These are phyloP conservation scores for Penicillium oxalicum DNA, from an alignment of 2,329 filamentous ascomycete genomes.

Conservation along the genomic window DNA sequence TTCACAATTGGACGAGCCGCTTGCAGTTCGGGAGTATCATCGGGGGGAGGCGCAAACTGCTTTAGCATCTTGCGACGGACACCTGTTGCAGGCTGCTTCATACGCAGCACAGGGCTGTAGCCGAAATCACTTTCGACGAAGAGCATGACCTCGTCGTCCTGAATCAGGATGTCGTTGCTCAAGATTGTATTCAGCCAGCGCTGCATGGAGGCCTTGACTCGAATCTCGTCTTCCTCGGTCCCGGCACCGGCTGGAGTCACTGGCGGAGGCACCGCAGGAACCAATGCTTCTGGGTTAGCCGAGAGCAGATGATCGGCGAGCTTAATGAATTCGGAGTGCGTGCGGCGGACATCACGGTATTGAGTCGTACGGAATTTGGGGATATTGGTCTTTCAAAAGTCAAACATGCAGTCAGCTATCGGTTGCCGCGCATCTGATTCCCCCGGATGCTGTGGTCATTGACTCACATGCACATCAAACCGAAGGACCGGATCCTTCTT, in stretches of 20 bases:
- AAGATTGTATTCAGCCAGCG: constrained; percentile 94
- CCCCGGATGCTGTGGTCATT: background rate
- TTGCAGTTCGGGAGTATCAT: constrained; percentile 91
- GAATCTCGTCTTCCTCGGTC: constrained; percentile 87
- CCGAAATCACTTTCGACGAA: constrained; percentile 99
- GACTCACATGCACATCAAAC: constrained; percentile 89
- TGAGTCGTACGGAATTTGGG: constrained; percentile 96
- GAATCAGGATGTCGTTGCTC: constrained; percentile 83
- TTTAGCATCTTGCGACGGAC: constrained; percentile 93
- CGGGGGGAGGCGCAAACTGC: constrained; percentile 94
- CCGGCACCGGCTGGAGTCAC: constrained; percentile 89
- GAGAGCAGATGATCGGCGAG: constrained; percentile 94
- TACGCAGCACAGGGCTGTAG: constrained; percentile 89
- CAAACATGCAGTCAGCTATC: constrained; percentile 5
- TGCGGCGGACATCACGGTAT: constrained; percentile 91
- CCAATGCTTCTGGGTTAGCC: constrained; percentile 91
- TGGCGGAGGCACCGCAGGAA: constrained; percentile 91
- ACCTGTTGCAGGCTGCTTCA: constrained; percentile 94
- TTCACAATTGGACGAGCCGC: constrained; percentile 88
- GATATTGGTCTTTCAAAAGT: constrained; percentile 73
- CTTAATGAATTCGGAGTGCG: constrained; percentile 93
- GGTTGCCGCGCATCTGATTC: background rate
- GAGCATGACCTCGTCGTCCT: constrained; percentile 93
- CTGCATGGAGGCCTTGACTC: constrained; percentile 85
- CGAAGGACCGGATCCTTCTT: constrained; percentile 92